Evolutionary conservation across 495 filamentous ascomycete genomes (phyloP), one percentile per base, ranked within the genome.

Genomic region (Umbilicaria muhlenbergii): DNA sequence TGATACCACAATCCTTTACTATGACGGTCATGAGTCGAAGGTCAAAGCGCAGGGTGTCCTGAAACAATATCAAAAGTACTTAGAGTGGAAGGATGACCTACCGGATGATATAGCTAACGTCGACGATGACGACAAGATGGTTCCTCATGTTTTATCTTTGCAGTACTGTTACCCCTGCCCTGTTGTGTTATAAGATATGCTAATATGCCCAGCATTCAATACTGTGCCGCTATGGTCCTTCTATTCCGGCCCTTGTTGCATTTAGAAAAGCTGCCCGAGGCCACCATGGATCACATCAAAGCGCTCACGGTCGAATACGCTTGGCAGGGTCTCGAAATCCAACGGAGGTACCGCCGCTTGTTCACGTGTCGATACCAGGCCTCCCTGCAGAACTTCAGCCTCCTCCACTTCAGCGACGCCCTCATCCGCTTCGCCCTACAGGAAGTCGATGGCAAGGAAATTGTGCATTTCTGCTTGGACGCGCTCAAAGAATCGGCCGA

Each of bases 301-400:
- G 11, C 15, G 4, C 5, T 48, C 15, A 31, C 48, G 13, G 19
- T 51, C 18, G 11, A 35, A 14, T 15, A 48, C 31, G 49, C 49
- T 5, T 36, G 35, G 33, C 15, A 17, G 2, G 49, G 44, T 21
- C 19, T 51, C n/a, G 32, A 47, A 12, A 39, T 48, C 28, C 42
- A 44, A 16, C 1, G 16, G 7, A 39, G 16, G 16, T 62, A 63
- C 44, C 43, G 45, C 12, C 42, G 43, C 7, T 38, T 52, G 11
- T 62, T 51, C 36, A 50, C 49, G 3, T 50, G 49, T 43, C 49
- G 49, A 14, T 62, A 61, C 39, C 57, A 61, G 34, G 47, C 56
- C 3, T 56, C 56, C 10, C 38, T 63, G 6, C 62, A 63, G 36
- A 50, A 58, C 36, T 62, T 63, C 48, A 50, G 52, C 19, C 18